Base-by-base conservation (phyloP, 106 monocot species). In the Dendrobium huoshanense region DNA sequence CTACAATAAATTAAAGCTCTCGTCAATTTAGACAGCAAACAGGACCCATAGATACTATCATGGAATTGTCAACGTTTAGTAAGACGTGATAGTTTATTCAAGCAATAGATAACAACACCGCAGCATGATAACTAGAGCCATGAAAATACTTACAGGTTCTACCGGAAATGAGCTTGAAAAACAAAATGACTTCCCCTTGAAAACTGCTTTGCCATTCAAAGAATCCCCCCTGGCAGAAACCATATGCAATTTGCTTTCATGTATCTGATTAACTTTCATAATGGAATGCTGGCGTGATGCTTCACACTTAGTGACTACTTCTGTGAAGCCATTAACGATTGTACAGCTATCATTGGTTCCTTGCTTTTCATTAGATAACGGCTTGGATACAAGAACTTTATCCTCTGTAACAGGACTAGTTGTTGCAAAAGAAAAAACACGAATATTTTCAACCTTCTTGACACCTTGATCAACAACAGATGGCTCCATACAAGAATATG, bases 81-180 rank as follows among this genome's bases (percentile, higher is more conserved):
- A 70, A 37, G 37, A 68, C 9, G 2, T 72, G 40, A 17, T 75
- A 75, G n/a, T 45, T 41, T 20, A 45, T 73, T 73, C 72, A 75
- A 0, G 9, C 5, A 2, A 48, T 49, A 76, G 9, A 48, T 25
- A 49, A 76, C 17, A 76, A 24, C 64, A 59, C 41, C 47, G 43
- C 56, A 86, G 44, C 9, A 78, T 20, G 48, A 80, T 40, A 44
- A 78, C 15, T 80, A 24, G 18, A 61, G 75, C 47, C 27, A 55
- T 19, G 43, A 65, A 41, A 41, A 48, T 20, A 75, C 82, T 80
- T 75, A 99, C 98, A 86, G 83, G 82, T 37, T 95, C 91, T 77
- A 61, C 20, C 80, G 98, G 92, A 84, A 97, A 97, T 79, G 84
- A 92, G 61, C 78, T 73, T 81, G 97, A 94, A 86, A 97, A 94